Conservation (phyloP, 176 grass and related monocot species). For the Cenchrus purpureus region DNA sequence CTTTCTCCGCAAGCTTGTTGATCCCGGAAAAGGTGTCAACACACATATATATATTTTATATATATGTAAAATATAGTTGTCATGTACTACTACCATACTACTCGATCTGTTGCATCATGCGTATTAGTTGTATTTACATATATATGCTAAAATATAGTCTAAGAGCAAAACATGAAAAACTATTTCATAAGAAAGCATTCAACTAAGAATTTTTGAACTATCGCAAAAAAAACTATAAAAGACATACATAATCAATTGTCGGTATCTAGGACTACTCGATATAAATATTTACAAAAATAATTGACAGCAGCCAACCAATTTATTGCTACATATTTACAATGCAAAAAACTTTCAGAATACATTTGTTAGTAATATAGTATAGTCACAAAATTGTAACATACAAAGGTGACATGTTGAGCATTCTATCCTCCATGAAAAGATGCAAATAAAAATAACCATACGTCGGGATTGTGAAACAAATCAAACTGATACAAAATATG, state of each 20-base stretch:
- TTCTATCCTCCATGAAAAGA: background rate
- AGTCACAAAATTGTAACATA: background rate
- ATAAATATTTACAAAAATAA: no score
- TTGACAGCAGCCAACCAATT: background rate
- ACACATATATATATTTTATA: no score
- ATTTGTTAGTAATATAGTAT: background rate
- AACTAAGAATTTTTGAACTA: no score
- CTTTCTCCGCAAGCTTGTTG: no score
- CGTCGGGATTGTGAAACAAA: background rate
- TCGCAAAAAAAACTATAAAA: background rate
- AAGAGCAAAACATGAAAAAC: no score
- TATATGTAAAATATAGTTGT: no score
- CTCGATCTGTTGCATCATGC: no score
- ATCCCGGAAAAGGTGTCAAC: no score
- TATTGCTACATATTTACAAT: background rate
- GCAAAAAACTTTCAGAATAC: background rate
- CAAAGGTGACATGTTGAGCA: background rate
- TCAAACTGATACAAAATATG: background rate
- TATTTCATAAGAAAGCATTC: no score
- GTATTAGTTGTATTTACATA: no score
- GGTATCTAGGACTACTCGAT: background rate
- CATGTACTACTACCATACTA: no score
- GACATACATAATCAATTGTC: background rate
- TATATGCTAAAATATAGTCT: no score
- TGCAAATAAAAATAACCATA: background rate